Evolutionary conservation across 2,329 filamentous ascomycete genomes (phyloP).

Genomic region (Fusarium proliferatum): DNA sequence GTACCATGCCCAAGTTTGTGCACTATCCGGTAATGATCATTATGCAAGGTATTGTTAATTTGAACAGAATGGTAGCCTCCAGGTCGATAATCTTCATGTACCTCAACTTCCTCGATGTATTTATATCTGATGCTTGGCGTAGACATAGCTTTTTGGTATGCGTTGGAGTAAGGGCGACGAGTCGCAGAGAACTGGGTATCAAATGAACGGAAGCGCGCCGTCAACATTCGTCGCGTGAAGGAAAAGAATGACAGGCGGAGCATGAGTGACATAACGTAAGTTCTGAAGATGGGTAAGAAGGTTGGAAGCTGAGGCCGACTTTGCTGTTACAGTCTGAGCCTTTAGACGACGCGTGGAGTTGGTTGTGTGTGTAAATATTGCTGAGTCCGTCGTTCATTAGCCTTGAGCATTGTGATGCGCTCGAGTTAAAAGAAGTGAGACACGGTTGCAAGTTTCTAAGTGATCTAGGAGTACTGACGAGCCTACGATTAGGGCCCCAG

Average conservation of each 20-base stretch:
- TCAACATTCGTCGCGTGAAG: neutral
- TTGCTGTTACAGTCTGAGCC: neutral
- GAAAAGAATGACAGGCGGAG: neutral
- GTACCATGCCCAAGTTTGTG: conserved; percentile 48
- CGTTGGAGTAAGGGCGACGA: neutral
- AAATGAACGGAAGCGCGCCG: neutral
- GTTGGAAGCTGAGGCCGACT: neutral
- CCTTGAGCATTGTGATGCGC: too few relatives aligned
- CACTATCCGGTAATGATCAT: conserved; percentile 41
- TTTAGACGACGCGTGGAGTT: neutral
- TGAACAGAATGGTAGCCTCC: conserved; percentile 54
- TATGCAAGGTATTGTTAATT: conserved; percentile 51
- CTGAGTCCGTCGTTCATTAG: neutral
- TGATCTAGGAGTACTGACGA: neutral
- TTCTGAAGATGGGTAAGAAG: neutral
- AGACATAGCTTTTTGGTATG: neutral
- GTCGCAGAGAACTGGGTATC: too few relatives aligned
- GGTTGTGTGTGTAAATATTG: neutral
- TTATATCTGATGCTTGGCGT: conserved; percentile 14
- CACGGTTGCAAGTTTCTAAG: too few relatives aligned
- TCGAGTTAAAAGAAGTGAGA: too few relatives aligned
- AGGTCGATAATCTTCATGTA: conserved; percentile 43
- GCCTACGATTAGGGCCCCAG: neutral
- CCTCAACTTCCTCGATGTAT: conserved; percentile 42
- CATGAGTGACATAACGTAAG: rapidly evolving